A percentile compares a stretch with the other conserved stretches of the same genome.
phyloP scores from a whole-genome alignment of 768 basidiomycete genomes.

The Solioccasus polychromus region DNA sequence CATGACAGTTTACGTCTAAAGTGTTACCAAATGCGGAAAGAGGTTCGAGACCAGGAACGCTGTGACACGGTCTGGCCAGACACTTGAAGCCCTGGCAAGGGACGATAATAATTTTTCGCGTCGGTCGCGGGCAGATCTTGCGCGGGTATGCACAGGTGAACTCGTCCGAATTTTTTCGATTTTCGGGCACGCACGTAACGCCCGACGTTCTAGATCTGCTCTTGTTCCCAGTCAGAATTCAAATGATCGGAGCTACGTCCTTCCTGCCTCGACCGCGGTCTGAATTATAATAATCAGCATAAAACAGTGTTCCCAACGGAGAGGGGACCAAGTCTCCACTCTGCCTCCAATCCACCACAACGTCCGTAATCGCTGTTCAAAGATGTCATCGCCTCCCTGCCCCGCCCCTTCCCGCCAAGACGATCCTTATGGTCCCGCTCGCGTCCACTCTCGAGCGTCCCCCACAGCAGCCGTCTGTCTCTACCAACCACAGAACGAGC shows the following conservation, averaged over 20 bases:
- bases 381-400: constrained; percentile 22
- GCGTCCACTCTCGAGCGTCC: constrained; percentile 1
- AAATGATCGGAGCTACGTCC: constrained; percentile 16
- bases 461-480: constrained; percentile 4
- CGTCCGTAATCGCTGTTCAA: not conserved
- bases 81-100: no score
- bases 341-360: constrained; percentile 4
- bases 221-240: constrained; percentile 12
- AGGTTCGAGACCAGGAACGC: not conserved
- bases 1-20: not conserved
- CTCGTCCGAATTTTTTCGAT: no score
- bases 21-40: not conserved
- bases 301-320: no score
- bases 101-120: no score
- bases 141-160: not conserved
- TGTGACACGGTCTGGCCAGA: no score
- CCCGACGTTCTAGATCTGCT: constrained; percentile 5
- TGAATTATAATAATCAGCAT: constrained; percentile 16
- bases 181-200: constrained; percentile 17
- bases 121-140: no score
- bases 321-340: no score
- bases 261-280: constrained; percentile 20
- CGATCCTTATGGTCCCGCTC: not conserved
- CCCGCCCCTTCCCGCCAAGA: constrained; percentile 12
- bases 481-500: constrained; percentile 1